Base-by-base conservation (phyloP, 805 yeast species). In the Zygosaccharomyces kombuchaensis region DNA sequence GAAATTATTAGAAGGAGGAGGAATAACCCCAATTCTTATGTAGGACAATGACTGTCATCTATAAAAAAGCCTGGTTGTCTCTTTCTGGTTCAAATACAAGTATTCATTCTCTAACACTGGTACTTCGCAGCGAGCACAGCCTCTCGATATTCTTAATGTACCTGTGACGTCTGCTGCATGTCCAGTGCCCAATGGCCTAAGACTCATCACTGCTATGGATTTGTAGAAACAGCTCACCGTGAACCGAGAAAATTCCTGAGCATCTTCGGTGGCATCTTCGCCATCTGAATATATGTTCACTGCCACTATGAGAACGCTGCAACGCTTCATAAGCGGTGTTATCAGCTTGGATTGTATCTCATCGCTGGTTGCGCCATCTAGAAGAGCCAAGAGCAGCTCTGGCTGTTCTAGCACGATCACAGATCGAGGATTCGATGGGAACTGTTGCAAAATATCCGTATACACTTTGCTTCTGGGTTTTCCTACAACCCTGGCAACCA, bases 161-260 rank as follows among this genome's bases (percentile, higher is more conserved):
- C 96, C 96, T 0, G 95, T 83, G 2, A 86, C 76, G 59, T 88
- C 96, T 36, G 76, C 78, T 0, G 96, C 95, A 54, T 87, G 72
- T 0, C 96, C 96, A 0, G 96, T 87, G 2, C 76, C 71, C 48
- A 88, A 67, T 1, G 95, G 89, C 55, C 77, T 75, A 29, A 87
- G 58, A 16, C 74, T 70, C n/a, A 87, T 52, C 1, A 56, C 47
- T 1, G 52, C 60, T 2, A 57, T 45, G 13, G 63, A 51, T 41
- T 58, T 58, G 52, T 60, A 58, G 19, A 58, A 50, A 34, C 58
- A 48, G 4, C 47, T 35, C 10, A 51, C 43, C 8, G 50, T 44
- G 36, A 58, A 63, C 13, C 67, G 50, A 9, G 52, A 55, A 22
- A 56, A 50, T 41, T 67, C 68, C 1, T 56, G 52, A 0, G 60